phyloP scores from a whole-genome alignment of 352 stramenopile genomes.

The Elongisporangium prolatum region DNA sequence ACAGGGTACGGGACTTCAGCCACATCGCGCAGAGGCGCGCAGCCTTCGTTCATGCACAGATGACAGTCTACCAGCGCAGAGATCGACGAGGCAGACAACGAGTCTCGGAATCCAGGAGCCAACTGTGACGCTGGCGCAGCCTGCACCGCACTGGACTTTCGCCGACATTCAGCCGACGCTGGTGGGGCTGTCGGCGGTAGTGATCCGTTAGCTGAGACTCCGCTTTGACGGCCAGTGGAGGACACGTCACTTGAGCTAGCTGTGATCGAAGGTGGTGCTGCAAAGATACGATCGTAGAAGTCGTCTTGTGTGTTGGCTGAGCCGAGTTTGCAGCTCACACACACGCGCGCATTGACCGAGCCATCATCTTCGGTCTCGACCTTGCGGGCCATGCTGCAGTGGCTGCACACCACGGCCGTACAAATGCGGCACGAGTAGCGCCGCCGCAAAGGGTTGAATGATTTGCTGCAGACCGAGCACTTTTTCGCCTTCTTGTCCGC shows the following conservation, averaged over 20 bases:
- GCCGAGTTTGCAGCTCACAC: slow-evolving; percentile 76
- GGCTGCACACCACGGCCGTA: slow-evolving; percentile 52
- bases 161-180: slow-evolving; percentile 16
- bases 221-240: neutral
- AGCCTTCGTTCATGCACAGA: slow-evolving; percentile 59
- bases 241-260: slow-evolving; percentile 16
- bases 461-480: slow-evolving; percentile 75
- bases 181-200: neutral
- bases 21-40: slow-evolving; percentile 43
- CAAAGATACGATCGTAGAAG: slow-evolving; percentile 54
- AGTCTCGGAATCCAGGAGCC: slow-evolving; percentile 26
- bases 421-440: slow-evolving; percentile 73
- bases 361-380: slow-evolving; percentile 26
- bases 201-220: neutral
- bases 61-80: slow-evolving; percentile 23
- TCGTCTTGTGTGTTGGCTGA: slow-evolving; percentile 45
- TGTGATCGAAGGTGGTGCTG: slow-evolving; percentile 19
- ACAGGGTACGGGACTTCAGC: slow-evolving; percentile 54
- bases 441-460: slow-evolving; percentile 73
- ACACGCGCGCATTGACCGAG: slow-evolving; percentile 44
- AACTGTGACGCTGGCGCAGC: slow-evolving; percentile 11
- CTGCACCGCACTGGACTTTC: slow-evolving; percentile 3
- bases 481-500: slow-evolving; percentile 59
- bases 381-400: slow-evolving; percentile 64
- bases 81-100: slow-evolving; percentile 13